A percentile compares a stretch with the other conserved stretches of the same genome.
Evolutionary conservation across 2,329 filamentous ascomycete genomes (phyloP).

Genomic region (Ophiostoma perfectum): DNA sequence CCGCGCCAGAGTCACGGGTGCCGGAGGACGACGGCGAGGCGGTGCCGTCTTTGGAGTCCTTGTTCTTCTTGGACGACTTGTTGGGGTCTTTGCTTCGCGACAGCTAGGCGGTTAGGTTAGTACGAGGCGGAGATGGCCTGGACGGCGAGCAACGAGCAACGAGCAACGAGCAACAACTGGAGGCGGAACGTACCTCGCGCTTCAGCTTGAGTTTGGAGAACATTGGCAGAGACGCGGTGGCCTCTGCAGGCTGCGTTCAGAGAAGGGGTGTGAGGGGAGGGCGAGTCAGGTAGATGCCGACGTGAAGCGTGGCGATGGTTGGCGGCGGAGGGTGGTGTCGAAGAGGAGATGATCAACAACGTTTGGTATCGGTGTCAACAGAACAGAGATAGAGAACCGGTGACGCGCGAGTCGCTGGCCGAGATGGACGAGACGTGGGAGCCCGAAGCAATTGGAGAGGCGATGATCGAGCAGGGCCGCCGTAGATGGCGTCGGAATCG

Average conservation of each 20-base stretch:
- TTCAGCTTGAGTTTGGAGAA: slow-evolving; percentile 31
- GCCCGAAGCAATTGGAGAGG: neutral
- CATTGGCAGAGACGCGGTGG: slow-evolving; percentile 25
- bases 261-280: no score
- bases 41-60: slow-evolving; percentile 68
- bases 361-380: neutral
- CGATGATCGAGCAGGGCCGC: slow-evolving; percentile 5
- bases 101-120: slow-evolving; percentile 53
- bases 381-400: neutral
- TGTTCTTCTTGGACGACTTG: slow-evolving; percentile 76
- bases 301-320: neutral
- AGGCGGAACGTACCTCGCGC: slow-evolving; percentile 26
- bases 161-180: slow-evolving; percentile 12
- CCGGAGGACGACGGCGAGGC: slow-evolving; percentile 66
- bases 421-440: neutral
- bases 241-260: slow-evolving; percentile 13
- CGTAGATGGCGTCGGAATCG: slow-evolving; percentile 11
- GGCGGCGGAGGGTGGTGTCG: neutral
- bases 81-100: slow-evolving; percentile 81
- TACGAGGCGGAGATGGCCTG: slow-evolving; percentile 27
- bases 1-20: slow-evolving; percentile 44
- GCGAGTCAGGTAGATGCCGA: no score
- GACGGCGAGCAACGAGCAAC: neutral
- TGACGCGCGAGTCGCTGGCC: neutral
- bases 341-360: neutral